phyloP scores from a whole-genome alignment of 2,329 filamentous ascomycete species.

The Microsporum audouinii region DNA sequence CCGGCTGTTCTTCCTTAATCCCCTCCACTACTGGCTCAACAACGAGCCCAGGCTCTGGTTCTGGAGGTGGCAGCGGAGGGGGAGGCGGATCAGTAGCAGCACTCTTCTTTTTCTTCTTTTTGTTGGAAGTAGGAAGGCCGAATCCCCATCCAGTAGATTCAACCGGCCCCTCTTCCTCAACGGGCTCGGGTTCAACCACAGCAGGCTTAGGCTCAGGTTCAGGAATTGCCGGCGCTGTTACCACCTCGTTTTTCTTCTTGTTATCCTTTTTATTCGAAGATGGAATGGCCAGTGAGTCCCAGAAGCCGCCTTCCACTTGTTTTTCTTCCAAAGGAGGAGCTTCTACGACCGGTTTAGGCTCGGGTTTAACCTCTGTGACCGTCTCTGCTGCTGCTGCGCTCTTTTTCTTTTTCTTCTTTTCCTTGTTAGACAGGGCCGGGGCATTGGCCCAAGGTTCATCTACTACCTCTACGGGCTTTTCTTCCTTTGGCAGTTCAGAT shows the following conservation, averaged over 20 bases:
- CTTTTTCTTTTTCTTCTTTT: constrained; percentile 29
- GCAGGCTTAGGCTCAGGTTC: constrained; percentile 16
- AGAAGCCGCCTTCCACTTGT: background rate
- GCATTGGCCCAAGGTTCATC: constrained; percentile 17
- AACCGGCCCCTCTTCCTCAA: constrained; percentile 10
- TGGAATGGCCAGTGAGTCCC: background rate
- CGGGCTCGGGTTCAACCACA: constrained; percentile 9
- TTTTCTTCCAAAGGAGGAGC: background rate
- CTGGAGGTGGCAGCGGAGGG: constrained; percentile 10
- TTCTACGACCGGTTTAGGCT: background rate
- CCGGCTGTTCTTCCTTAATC: constrained; percentile 18
- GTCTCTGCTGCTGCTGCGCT: constrained; percentile 19
- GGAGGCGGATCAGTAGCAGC: constrained; percentile 21
- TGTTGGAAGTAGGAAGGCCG: background rate
- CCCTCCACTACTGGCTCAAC: constrained; percentile 15
- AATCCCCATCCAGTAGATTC: constrained; percentile 1
- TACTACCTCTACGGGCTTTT: constrained; percentile 17
- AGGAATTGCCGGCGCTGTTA: background rate
- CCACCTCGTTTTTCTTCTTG: background rate
- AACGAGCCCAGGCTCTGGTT: constrained; percentile 11
- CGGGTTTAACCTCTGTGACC: background rate
- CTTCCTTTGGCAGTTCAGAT: background rate
- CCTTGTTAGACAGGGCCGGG: constrained; percentile 24
- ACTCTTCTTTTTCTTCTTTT: constrained; percentile 21
- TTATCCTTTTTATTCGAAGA: background rate